These are phyloP conservation scores for Setomelanomma holmii DNA, from an alignment of 2,329 filamentous ascomycete genomes.

Conservation along the genomic window DNA sequence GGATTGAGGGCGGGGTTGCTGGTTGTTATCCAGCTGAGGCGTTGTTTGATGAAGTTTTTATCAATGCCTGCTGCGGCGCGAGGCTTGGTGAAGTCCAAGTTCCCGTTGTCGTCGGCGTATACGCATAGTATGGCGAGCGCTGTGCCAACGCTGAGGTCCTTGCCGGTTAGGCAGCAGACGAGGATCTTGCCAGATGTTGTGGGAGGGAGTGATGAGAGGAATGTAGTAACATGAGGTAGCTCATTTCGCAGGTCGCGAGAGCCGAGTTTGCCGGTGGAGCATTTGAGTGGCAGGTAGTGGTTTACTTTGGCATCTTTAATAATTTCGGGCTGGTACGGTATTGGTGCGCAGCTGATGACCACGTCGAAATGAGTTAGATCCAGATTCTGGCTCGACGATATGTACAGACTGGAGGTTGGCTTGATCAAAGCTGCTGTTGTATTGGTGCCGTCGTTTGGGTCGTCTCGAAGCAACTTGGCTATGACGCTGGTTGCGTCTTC, in stretches of 20 bases:
- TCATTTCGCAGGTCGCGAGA: slow-evolving; percentile 81
- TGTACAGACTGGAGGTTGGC: slow-evolving; percentile 50
- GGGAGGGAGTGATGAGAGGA: slow-evolving; percentile 46
- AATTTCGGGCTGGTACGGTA: slow-evolving; percentile 35
- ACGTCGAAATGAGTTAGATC: slow-evolving; percentile 48
- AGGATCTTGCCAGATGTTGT: slow-evolving; percentile 26
- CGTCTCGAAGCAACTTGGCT: slow-evolving; percentile 46
- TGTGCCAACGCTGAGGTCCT: slow-evolving; percentile 79
- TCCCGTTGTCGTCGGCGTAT: slow-evolving; percentile 71
- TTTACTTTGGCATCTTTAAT: slow-evolving; percentile 41
- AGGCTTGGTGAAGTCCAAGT: slow-evolving; percentile 10
- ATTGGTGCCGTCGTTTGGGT: slow-evolving; percentile 6
- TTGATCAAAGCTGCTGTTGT: slow-evolving; percentile 49
- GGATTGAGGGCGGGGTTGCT: slow-evolving; percentile 82
- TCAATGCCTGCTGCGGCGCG: slow-evolving; percentile 55
- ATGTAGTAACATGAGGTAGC: slow-evolving; percentile 67
- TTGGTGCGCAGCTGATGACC: slow-evolving; percentile 55
- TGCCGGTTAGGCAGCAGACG: slow-evolving; percentile 77
- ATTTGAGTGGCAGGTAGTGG: slow-evolving; percentile 64
- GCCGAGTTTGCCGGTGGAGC: slow-evolving; percentile 77
- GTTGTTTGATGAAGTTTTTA: slow-evolving; percentile 78
- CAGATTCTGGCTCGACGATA: slow-evolving; percentile 49
- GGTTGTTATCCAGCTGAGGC: slow-evolving; percentile 82
- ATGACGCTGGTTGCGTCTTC: slow-evolving; percentile 66
- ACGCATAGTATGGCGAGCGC: slow-evolving; percentile 79